phyloP scores from a whole-genome alignment of 768 basidiomycete genomes.

The Boletellus ananiceps region DNA sequence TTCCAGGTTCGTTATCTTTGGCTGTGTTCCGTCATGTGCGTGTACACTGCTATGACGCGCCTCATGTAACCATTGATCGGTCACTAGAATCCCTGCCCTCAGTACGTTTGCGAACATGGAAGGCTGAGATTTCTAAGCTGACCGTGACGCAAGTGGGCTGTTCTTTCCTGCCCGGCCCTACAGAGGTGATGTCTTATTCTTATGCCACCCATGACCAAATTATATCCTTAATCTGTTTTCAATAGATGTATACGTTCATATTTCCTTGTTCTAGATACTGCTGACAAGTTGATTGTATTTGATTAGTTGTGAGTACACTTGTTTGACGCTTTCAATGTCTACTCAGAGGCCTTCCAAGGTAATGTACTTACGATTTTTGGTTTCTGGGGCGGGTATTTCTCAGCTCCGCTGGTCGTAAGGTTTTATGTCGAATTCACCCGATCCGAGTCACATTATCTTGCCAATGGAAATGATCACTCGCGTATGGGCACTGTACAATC shows the following conservation, averaged over 20 bases:
- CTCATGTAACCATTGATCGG: not conserved
- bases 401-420: not conserved
- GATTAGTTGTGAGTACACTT: not conserved
- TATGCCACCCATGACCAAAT: not conserved
- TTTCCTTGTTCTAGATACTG: no score
- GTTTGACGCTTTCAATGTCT: not conserved
- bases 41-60: not conserved
- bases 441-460: not conserved
- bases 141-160: not conserved
- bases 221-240: not conserved
- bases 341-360: not conserved
- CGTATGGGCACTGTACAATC: not conserved
- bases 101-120: not conserved
- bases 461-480: not conserved
- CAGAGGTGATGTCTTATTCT: not conserved
- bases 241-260: not conserved
- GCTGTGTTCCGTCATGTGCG: not conserved
- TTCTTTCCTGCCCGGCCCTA: not conserved
- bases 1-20: not conserved
- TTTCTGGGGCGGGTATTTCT: not conserved
- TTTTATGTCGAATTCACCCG: no score
- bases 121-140: not conserved
- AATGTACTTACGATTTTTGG: not conserved
- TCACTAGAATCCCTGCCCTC: not conserved
- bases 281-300: not conserved